A percentile compares a stretch with the other conserved stretches of the same genome.
These are phyloP conservation scores for Sesbania bispinosa DNA, from an alignment of 306 rosid genomes.

Conservation along the genomic window DNA sequence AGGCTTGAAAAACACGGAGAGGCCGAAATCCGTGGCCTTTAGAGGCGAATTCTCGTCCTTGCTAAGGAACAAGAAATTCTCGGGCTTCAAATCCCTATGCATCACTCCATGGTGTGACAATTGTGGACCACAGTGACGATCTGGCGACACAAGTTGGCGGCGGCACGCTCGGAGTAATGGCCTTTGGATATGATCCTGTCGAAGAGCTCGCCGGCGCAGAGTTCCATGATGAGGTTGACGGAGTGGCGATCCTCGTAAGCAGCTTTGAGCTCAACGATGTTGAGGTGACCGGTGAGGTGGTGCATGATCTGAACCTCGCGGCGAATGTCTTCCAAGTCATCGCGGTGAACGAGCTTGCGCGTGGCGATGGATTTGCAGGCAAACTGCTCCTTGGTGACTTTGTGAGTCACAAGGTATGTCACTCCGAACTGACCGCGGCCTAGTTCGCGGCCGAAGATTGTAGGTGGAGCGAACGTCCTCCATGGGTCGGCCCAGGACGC, in stretches of 20 bases:
- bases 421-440: slow-evolving; percentile 98
- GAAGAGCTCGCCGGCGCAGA: slow-evolving; percentile 93
- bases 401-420: slow-evolving; percentile 76
- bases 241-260: slow-evolving; percentile 95
- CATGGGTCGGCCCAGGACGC: slow-evolving; percentile 76
- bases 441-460: slow-evolving; percentile 86
- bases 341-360: slow-evolving; percentile 63
- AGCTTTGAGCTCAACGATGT: slow-evolving; percentile 85
- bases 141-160: slow-evolving; percentile 82
- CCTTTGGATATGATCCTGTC: slow-evolving; percentile 86
- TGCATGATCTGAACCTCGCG: slow-evolving; percentile 99
- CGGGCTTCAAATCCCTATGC: slow-evolving; percentile 91
- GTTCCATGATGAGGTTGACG: slow-evolving; percentile 92
- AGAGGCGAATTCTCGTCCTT: slow-evolving; percentile 66
- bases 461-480: slow-evolving; percentile 70
- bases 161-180: slow-evolving; percentile 91
- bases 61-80: slow-evolving; percentile 73
- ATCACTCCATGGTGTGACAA: slow-evolving; percentile 92
- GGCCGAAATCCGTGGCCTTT: slow-evolving; percentile 91
- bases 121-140: slow-evolving; percentile 81
- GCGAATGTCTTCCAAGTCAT: slow-evolving; percentile 78
- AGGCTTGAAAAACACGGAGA: slow-evolving; percentile 81
- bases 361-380: slow-evolving; percentile 96
- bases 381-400: slow-evolving; percentile 58
- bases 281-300: slow-evolving; percentile 92